Evolutionary conservation across 164 flowering plant genomes (phyloP), one percentile per base, ranked within the genome.

Genomic region (Stephania cephalantha): DNA sequence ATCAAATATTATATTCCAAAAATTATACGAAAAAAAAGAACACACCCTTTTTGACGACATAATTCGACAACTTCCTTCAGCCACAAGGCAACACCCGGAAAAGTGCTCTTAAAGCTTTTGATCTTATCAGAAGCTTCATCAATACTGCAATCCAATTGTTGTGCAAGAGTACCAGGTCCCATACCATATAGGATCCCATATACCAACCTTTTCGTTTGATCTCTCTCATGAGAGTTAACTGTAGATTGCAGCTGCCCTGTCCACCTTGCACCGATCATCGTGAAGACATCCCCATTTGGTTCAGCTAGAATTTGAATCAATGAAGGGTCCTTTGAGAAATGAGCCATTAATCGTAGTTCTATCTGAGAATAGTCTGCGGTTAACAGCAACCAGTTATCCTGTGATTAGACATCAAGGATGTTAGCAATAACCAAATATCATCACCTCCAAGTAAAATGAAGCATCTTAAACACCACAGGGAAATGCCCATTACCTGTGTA

Each of bases 311-410:
- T 87, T 72, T 90, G 88, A 82, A 91, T 87, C 44, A 96, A 80
- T 42, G 85, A 78, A 53, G 89, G 68, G 77, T 96, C 99, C 76
- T 83, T 83, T 9, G 99, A 92, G 84, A 96, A 96, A 82, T 96
- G 98, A 77, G 99, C 99, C 99, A 96, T 96, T 70, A 96, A 80
- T 65, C 99, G 88, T 75, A 96, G 79, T 82, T 96, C 99, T 81
- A 94, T 96, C 84, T 96, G 98, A 77, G 95, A 96, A 85, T 96
- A 96, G 82, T 96, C 99, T 45, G 98, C 98, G 25, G 98, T 82
- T 73, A 96, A 76, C 55, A 94, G 83, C 52, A 96, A 71, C 98
- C 97, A 92, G 73, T 88, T 83, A 0, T 96, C 98, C 99, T 96
- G 91, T 73, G 46, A 84, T 78, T 58, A 68, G 22, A 61, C 63